Evolutionary conservation across 2,329 filamentous ascomycete species (phyloP).

Genomic region (Pochonia chlamydosporia): DNA sequence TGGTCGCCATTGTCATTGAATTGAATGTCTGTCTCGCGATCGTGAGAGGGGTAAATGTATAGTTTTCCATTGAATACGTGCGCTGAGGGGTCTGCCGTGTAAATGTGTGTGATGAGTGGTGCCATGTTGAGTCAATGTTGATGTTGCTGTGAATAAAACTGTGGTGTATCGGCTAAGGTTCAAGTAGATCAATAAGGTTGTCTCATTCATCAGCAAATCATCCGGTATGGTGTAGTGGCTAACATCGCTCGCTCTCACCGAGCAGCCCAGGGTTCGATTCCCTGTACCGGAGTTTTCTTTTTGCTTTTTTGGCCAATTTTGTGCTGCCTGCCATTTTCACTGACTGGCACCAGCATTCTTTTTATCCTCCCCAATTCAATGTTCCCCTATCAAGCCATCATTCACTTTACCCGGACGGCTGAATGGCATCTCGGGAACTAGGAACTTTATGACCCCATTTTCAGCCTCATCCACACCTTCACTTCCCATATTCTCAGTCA

Average conservation of each 20-base stretch:
- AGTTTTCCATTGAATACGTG: constrained; percentile 71
- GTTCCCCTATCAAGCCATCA: not conserved
- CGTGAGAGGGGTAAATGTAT: constrained; percentile 78
- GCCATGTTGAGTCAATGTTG: constrained; percentile 16
- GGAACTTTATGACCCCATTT: not conserved
- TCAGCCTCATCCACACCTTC: not conserved
- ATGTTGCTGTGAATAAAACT: not conserved
- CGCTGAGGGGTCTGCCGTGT: constrained; percentile 74
- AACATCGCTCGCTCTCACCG: constrained; percentile 32
- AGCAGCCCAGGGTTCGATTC: constrained; percentile 31
- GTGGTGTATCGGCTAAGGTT: too few species aligned
- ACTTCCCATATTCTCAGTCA: too few species aligned
- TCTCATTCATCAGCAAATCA: too few species aligned
- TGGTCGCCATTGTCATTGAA: constrained; percentile 84
- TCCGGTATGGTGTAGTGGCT: constrained; percentile 32
- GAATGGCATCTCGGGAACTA: not conserved
- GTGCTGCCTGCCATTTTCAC: not conserved
- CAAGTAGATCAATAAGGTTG: too few species aligned
- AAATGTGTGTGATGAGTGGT: constrained; percentile 68
- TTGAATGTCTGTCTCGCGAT: constrained; percentile 66
- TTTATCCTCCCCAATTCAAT: not conserved
- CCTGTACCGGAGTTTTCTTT: constrained; percentile 23
- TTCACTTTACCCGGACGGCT: not conserved
- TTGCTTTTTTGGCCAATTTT: not conserved
- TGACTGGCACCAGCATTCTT: not conserved